Evolutionary conservation across 768 basidiomycete species (phyloP).

Genomic region (Suillus alpinus): DNA sequence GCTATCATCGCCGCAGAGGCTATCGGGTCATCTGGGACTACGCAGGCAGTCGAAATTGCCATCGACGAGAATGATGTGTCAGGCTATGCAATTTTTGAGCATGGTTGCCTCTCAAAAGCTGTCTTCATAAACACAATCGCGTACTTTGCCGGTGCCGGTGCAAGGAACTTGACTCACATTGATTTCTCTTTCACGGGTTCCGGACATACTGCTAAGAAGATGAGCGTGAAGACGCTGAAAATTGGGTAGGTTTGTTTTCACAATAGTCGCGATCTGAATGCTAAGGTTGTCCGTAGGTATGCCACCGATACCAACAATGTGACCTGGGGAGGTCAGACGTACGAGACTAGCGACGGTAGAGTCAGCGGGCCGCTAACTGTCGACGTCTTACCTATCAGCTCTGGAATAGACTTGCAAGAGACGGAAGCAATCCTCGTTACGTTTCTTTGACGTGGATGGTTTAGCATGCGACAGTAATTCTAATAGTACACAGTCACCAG

Average conservation of each 20-base stretch:
- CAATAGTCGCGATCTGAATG: neutral
- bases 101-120: slow-evolving; percentile 31
- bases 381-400: slow-evolving; percentile 27
- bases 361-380: slow-evolving; percentile 35
- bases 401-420: slow-evolving; percentile 44
- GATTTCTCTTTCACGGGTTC: neutral
- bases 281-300: slow-evolving; percentile 29
- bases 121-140: slow-evolving; percentile 61
- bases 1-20: slow-evolving; percentile 60
- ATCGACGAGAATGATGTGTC: slow-evolving; percentile 41
- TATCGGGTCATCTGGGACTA: slow-evolving; percentile 44
- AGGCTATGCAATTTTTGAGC: slow-evolving; percentile 35
- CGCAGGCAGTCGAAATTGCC: slow-evolving; percentile 46
- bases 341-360: slow-evolving; percentile 47
- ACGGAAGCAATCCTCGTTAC: slow-evolving; percentile 44
- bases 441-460: slow-evolving; percentile 5
- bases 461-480: neutral
- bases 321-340: slow-evolving; percentile 47
- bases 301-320: slow-evolving; percentile 50
- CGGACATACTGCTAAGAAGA: slow-evolving; percentile 9
- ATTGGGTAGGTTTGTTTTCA: slow-evolving; percentile 35
- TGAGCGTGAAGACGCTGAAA: slow-evolving; percentile 47
- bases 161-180: slow-evolving; percentile 11
- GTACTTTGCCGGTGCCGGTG: slow-evolving; percentile 37
- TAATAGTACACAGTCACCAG: neutral